Percentiles rank a stretch among this genome's conserved stretches.
Conservation (phyloP, 1,139 yeast species). For the Blastobotrys ciferrii region DNA sequence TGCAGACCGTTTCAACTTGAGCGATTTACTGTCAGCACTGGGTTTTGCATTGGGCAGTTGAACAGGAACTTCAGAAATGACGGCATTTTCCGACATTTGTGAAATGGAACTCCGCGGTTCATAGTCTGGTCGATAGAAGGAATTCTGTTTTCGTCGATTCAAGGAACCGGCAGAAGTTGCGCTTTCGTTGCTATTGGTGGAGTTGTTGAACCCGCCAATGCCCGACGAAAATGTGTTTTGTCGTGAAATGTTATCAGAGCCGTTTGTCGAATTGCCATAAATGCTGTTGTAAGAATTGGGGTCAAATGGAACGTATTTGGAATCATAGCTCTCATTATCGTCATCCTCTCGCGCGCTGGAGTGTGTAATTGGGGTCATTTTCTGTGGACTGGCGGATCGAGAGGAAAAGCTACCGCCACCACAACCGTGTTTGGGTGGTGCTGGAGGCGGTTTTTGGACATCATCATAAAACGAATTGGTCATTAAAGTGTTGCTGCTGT, state of each 20-base stretch:
- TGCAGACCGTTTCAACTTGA: conserved; percentile 37
- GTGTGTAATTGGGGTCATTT: conserved; percentile 1
- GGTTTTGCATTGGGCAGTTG: conserved; percentile 25
- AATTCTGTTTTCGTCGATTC: conserved; percentile 56
- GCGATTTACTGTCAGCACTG: conserved; percentile 16
- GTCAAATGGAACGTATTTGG: conserved; percentile 28
- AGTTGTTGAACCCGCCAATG: conserved; percentile 27
- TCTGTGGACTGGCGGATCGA: conserved; percentile 3
- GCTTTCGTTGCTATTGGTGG: conserved; percentile 53
- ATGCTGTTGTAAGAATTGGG: conserved; percentile 29
- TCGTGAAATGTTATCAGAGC: conserved; percentile 5
- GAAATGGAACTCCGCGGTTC: conserved; percentile 5
- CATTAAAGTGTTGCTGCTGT: neutral
- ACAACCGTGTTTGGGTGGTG: neutral
- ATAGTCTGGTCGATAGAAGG: conserved; percentile 7
- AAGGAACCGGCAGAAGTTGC: conserved; percentile 90
- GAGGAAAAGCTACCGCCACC: conserved; percentile 2
- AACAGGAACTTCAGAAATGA: conserved; percentile 26
- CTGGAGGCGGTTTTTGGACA: neutral
- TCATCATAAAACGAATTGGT: neutral
- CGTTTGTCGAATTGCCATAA: neutral
- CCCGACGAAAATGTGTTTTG: conserved; percentile 24
- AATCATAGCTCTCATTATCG: conserved; percentile 24
- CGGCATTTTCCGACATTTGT: conserved; percentile 16
- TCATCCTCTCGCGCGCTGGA: conserved; percentile 10